Percentiles rank a stretch among this genome's conserved stretches.
phyloP scores from a whole-genome alignment of 192 early-diverging fungal genomes.

The Coemansia sp. region DNA sequence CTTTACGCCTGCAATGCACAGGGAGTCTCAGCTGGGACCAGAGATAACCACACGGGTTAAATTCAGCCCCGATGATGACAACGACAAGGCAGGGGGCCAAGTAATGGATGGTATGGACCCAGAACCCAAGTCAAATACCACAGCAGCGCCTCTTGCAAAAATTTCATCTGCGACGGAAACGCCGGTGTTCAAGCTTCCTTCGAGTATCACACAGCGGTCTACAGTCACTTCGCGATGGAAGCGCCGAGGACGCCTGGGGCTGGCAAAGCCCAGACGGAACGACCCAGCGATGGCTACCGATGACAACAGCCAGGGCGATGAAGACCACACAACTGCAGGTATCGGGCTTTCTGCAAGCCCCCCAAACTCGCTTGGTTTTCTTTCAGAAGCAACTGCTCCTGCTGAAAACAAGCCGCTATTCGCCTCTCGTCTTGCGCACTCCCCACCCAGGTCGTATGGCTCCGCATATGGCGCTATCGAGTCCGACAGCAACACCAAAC shows the following conservation, averaged over 20 bases:
- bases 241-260: conserved; percentile 31
- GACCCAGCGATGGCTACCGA: conserved; percentile 18
- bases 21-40: conserved; percentile 13
- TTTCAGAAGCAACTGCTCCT: conserved; percentile 16
- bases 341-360: conserved; percentile 16
- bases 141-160: background rate
- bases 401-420: conserved; percentile 4
- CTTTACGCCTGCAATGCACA: conserved; percentile 14
- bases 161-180: conserved; percentile 14
- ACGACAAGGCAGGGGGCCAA: background rate
- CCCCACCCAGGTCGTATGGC: conserved; percentile 15
- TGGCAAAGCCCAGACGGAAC: conserved; percentile 44
- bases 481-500: conserved; percentile 8
- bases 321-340: background rate
- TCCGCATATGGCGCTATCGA: conserved; percentile 22
- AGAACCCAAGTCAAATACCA: background rate
- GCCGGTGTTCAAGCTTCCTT: conserved; percentile 45
- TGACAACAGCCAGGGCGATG: conserved; percentile 13
- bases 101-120: background rate
- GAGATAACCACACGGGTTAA: conserved; percentile 9
- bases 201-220: conserved; percentile 30
- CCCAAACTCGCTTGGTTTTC: conserved; percentile 25
- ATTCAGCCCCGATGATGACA: conserved; percentile 5
- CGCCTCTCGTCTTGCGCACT: conserved; percentile 15
- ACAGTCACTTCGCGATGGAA: conserved; percentile 44